phyloP scores from a whole-genome alignment of 768 basidiomycete genomes.

The Lactarius psammicola region DNA sequence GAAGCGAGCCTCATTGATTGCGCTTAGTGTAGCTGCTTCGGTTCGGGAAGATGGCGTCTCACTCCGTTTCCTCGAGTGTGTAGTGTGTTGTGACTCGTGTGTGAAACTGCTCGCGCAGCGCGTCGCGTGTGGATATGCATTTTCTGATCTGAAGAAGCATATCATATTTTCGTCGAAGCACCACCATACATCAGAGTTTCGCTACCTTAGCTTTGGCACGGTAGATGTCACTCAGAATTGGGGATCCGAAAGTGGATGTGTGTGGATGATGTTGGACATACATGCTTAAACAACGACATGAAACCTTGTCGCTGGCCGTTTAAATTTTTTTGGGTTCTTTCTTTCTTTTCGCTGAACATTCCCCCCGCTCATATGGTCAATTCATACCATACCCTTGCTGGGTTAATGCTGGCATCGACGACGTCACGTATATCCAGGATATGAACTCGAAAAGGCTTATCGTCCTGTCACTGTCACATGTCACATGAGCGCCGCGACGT shows the following conservation, averaged over 20 bases:
- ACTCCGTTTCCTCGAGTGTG: neutral
- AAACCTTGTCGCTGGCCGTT: neutral
- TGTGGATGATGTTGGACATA: neutral
- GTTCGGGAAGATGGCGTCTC: neutral
- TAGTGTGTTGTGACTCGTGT: neutral
- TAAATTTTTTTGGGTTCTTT: neutral
- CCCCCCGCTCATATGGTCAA: neutral
- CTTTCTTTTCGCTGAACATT: neutral
- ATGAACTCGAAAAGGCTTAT: too few relatives aligned
- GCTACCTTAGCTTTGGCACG: neutral
- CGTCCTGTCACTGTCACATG: too few relatives aligned
- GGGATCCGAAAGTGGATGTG: neutral
- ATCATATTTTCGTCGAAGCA: neutral
- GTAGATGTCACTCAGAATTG: neutral
- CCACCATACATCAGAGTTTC: neutral
- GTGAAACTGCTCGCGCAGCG: neutral
- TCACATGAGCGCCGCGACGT: neutral
- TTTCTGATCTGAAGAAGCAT: neutral
- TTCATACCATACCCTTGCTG: neutral
- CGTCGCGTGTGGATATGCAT: neutral
- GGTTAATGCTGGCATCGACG: neutral
- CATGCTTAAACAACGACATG: neutral
- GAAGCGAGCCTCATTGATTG: neutral
- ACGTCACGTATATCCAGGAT: too few relatives aligned
- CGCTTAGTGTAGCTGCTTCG: neutral